Conservation (phyloP, 805 yeast species). For the Kazachstania taianensis region DNA sequence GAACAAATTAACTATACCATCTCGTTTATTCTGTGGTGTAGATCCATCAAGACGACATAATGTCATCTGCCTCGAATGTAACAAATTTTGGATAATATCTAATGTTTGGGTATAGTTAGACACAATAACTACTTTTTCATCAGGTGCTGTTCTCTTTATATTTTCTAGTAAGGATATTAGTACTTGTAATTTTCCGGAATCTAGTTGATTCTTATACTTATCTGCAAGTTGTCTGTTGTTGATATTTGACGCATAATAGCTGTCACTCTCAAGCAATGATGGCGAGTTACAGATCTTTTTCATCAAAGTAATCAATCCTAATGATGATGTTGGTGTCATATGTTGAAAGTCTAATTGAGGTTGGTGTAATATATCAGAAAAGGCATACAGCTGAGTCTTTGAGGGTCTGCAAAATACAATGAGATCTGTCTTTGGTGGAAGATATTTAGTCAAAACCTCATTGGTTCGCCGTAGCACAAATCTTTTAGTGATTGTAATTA, state of each 20-base stretch:
- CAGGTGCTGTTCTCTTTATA: slow-evolving; percentile 30
- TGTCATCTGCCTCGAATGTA: slow-evolving; percentile 39
- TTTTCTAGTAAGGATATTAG: slow-evolving; percentile 47
- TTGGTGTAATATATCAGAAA: slow-evolving; percentile 36
- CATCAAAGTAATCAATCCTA: slow-evolving; percentile 61
- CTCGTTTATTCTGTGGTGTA: slow-evolving; percentile 59
- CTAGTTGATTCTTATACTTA: slow-evolving; percentile 17
- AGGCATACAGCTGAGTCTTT: slow-evolving; percentile 43
- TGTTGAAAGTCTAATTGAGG: slow-evolving; percentile 22
- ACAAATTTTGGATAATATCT: slow-evolving; percentile 55
- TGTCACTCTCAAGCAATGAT: slow-evolving; percentile 43
- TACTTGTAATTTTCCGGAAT: slow-evolving; percentile 56
- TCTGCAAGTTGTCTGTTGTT: slow-evolving; percentile 5
- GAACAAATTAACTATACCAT: slow-evolving; percentile 55
- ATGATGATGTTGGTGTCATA: slow-evolving; percentile 33
- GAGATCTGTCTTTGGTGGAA: slow-evolving; percentile 68
- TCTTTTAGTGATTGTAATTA: slow-evolving; percentile 50
- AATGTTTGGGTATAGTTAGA: slow-evolving; percentile 84
- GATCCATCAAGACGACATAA: slow-evolving; percentile 74
- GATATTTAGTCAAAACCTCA: slow-evolving; percentile 41
- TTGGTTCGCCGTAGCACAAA: slow-evolving; percentile 70
- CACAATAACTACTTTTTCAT: slow-evolving; percentile 75
- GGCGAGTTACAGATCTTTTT: slow-evolving; percentile 84
- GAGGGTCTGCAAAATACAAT: slow-evolving; percentile 76
- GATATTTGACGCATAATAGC: slow-evolving; percentile 14